phyloP scores from a whole-genome alignment of 352 stramenopile genomes.

The Globisporangium canariense region DNA sequence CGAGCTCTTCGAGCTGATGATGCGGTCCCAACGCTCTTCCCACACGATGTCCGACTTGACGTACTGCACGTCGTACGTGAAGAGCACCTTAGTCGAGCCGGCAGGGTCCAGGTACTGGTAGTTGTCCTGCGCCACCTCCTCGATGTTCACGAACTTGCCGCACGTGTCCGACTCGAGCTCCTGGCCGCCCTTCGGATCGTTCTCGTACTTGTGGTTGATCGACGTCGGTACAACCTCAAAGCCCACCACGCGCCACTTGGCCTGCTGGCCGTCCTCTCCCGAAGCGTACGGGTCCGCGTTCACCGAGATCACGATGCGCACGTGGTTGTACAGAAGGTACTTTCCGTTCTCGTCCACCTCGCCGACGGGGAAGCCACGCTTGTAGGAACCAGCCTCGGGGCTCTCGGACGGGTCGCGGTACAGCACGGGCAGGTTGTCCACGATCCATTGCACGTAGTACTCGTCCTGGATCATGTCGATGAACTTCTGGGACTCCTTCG shows the following conservation, averaged over 20 bases:
- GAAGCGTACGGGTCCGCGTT: slow-evolving; percentile 81
- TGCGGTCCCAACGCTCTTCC: slow-evolving; percentile 99
- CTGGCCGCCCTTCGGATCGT: slow-evolving; percentile 73
- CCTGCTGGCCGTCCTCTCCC: slow-evolving; percentile 32
- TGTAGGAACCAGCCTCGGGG: slow-evolving; percentile 70
- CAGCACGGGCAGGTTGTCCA: slow-evolving; percentile 90
- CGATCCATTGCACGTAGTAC: slow-evolving; percentile 94
- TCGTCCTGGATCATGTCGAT: slow-evolving; percentile 92
- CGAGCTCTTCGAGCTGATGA: slow-evolving; percentile 93
- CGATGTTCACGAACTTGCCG: slow-evolving; percentile 88
- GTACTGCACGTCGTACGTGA: slow-evolving; percentile 99
- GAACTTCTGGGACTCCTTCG: slow-evolving; percentile 78
- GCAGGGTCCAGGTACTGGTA: slow-evolving; percentile 79
- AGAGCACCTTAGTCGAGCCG: slow-evolving; percentile 90
- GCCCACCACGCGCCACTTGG: slow-evolving; percentile 91
- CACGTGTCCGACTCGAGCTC: slow-evolving; percentile 82
- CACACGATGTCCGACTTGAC: slow-evolving; percentile 93
- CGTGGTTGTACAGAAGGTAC: slow-evolving; percentile 98
- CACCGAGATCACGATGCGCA: slow-evolving; percentile 93
- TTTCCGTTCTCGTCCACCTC: slow-evolving; percentile 89
- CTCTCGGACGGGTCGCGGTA: slow-evolving; percentile 78
- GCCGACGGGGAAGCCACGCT: slow-evolving; percentile 91
- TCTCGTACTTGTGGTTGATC: slow-evolving; percentile 91
- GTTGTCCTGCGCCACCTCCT: slow-evolving; percentile 74
- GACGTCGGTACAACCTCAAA: slow-evolving; percentile 96